Conservation (phyloP, 2,329 filamentous ascomycete species). For the Lachnellula hyalina region DNA sequence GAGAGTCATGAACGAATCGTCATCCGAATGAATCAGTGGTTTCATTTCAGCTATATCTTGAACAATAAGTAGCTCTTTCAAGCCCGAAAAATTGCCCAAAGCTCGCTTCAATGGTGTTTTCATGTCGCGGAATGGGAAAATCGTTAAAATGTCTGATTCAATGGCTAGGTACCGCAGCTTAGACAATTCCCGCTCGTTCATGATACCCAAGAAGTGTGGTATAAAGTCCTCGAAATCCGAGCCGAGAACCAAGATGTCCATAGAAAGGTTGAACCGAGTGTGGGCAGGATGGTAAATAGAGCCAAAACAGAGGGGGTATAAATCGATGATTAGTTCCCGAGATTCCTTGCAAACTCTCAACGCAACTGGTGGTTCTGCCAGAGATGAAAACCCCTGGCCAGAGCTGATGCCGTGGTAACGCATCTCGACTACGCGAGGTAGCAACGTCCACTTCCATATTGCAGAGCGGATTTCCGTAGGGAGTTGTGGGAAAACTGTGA, state of each 20-base stretch:
- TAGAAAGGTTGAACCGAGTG: constrained; percentile 17
- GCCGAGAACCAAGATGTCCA: constrained; percentile 16
- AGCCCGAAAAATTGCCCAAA: background rate
- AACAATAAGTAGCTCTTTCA: constrained; percentile 3
- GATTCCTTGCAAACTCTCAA: constrained; percentile 15
- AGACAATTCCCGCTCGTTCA: constrained; percentile 8
- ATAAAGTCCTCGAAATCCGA: constrained; percentile 7
- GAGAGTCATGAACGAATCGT: constrained; percentile 1
- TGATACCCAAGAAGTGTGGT: constrained; percentile 15
- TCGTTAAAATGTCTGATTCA: background rate
- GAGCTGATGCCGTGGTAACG: background rate
- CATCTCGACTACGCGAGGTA: constrained; percentile 12
- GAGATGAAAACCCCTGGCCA: constrained; percentile 5
- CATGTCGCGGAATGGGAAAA: background rate
- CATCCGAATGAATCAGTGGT: background rate
- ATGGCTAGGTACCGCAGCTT: constrained; percentile 13
- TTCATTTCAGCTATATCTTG: background rate
- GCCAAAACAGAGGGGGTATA: constrained; percentile 19
- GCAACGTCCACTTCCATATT: constrained; percentile 16
- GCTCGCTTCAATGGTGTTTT: background rate
- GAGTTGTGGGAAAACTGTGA: constrained; percentile 16
- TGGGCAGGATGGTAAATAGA: constrained; percentile 8
- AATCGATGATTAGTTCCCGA: constrained; percentile 6
- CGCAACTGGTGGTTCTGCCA: constrained; percentile 3
- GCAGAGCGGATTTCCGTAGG: constrained; percentile 16